Evolutionary conservation across 1,284 basidiomycete genomes (phyloP).

Genomic region (Cutaneotrichosporon dermatis): DNA sequence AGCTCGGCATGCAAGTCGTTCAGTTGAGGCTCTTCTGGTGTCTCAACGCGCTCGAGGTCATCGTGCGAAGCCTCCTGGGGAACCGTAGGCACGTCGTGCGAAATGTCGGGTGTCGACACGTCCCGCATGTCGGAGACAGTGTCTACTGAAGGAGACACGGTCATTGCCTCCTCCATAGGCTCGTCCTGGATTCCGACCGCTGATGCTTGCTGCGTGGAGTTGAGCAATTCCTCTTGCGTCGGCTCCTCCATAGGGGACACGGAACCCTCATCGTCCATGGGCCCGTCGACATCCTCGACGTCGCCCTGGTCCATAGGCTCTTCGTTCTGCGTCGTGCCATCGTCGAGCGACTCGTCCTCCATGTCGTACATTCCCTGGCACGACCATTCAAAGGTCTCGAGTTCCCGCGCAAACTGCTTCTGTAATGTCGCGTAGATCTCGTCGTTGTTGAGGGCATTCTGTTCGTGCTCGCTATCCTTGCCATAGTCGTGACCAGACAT

Average conservation of each 20-base stretch:
- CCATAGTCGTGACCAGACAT: slow-evolving; percentile 36
- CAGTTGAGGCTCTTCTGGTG: background rate
- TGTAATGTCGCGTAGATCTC: slow-evolving; percentile 30
- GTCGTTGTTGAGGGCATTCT: slow-evolving; percentile 37
- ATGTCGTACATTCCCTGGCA: slow-evolving; percentile 12
- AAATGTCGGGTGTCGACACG: slow-evolving; percentile 2
- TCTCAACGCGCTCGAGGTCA: slow-evolving; percentile 1
- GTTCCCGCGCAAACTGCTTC: slow-evolving; percentile 26
- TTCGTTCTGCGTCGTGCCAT: background rate
- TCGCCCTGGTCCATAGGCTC: background rate
- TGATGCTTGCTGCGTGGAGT: too few relatives aligned
- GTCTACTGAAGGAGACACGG: background rate
- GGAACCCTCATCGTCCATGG: background rate
- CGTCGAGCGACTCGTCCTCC: slow-evolving; percentile 7
- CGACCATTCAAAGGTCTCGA: slow-evolving; percentile 39
- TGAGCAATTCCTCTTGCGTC: background rate
- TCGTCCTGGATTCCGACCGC: background rate
- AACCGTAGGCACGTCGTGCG: background rate
- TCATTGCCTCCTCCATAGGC: background rate
- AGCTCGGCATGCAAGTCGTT: background rate
- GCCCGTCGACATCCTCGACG: background rate
- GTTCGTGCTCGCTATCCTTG: slow-evolving; percentile 14
- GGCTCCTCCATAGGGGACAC: background rate
- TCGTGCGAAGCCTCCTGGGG: slow-evolving; percentile 2
- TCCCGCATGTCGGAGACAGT: background rate